phyloP scores from a whole-genome alignment of 495 filamentous ascomycete species.

The Mycothermus thermophilus region DNA sequence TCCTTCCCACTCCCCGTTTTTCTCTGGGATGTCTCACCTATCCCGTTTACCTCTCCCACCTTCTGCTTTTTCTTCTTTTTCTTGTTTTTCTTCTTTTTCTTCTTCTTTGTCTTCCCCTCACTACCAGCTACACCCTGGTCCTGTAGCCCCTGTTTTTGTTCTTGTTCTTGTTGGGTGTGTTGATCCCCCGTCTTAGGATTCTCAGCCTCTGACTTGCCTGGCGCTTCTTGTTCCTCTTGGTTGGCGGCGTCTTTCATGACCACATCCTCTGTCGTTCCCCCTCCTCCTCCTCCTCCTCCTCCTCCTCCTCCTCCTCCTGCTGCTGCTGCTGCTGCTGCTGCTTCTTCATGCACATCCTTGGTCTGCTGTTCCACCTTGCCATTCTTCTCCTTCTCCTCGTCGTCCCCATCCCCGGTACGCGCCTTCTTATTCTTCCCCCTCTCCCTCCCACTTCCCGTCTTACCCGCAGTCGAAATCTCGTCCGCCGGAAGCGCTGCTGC shows the following conservation, averaged over 20 bases:
- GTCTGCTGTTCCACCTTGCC: slow-evolving; percentile 14
- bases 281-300: neutral
- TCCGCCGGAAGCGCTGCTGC: neutral
- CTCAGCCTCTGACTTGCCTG: slow-evolving; percentile 1
- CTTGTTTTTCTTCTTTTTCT: slow-evolving; percentile 25
- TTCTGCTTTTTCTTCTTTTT: slow-evolving; percentile 9
- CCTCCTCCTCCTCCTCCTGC: neutral
- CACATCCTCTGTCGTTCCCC: neutral
- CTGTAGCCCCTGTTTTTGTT: no score
- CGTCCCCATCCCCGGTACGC: no score
- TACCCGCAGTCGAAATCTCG: no score
- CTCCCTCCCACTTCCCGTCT: neutral
- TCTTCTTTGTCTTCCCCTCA: slow-evolving; percentile 42
- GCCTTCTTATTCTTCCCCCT: slow-evolving; percentile 1
- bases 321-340: slow-evolving; percentile 3
- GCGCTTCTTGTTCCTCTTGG: no score
- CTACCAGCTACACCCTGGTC: no score
- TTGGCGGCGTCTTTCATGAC: neutral
- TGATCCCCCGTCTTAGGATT: slow-evolving; percentile 1
- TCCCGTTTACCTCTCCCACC: no score
- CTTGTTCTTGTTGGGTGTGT: slow-evolving; percentile 27
- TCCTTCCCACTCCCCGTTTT: no score
- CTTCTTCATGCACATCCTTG: neutral
- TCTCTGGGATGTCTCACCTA: no score
- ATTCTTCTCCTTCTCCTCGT: slow-evolving; percentile 1